Evolutionary conservation across 1,139 yeast genomes (phyloP).

Genomic region (Meyerozyma elateridarum): DNA sequence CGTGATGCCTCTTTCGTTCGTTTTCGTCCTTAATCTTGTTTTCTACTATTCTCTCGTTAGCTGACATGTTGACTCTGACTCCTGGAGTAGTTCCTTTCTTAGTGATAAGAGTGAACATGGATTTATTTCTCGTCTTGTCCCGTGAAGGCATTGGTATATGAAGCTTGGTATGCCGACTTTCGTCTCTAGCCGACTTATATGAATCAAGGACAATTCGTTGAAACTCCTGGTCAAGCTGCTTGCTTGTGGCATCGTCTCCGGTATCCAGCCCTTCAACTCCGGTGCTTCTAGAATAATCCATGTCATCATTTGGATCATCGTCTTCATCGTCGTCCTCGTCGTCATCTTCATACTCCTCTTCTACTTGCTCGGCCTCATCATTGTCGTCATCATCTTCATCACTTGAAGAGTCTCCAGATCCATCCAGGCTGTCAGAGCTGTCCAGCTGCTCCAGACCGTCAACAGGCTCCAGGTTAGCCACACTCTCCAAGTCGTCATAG

Average conservation of each 20-base stretch:
- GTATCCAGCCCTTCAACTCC: conserved; percentile 28
- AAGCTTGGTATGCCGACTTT: conserved; percentile 11
- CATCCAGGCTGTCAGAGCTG: too few relatives aligned
- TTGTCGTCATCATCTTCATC: conserved; percentile 20
- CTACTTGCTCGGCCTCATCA: conserved; percentile 18
- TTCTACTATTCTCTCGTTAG: conserved; percentile 44
- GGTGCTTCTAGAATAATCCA: conserved; percentile 2
- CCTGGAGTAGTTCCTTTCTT: conserved; percentile 44
- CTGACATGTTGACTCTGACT: conserved; percentile 45
- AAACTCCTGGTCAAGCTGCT: conserved; percentile 51
- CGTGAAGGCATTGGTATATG: conserved; percentile 20
- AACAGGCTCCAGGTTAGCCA: too few relatives aligned
- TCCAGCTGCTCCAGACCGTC: too few relatives aligned
- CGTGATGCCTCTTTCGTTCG: conserved; percentile 31
- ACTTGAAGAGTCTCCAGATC: conserved; percentile 4
- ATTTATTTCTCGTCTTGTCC: conserved; percentile 13
- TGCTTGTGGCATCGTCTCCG: conserved; percentile 42
- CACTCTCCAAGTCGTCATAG: too few relatives aligned
- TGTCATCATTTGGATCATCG: conserved; percentile 15
- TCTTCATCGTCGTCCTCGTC: conserved; percentile 13
- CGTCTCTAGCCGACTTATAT: conserved; percentile 29
- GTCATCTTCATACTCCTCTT: conserved; percentile 12
- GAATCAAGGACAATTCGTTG: conserved; percentile 48
- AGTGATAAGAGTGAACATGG: conserved; percentile 51
- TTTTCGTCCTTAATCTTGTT: conserved; percentile 29